Percentiles rank a stretch among this genome's conserved stretches.
Conservation (phyloP, 805 yeast genomes). For the Metschnikowia gelsemii region DNA sequence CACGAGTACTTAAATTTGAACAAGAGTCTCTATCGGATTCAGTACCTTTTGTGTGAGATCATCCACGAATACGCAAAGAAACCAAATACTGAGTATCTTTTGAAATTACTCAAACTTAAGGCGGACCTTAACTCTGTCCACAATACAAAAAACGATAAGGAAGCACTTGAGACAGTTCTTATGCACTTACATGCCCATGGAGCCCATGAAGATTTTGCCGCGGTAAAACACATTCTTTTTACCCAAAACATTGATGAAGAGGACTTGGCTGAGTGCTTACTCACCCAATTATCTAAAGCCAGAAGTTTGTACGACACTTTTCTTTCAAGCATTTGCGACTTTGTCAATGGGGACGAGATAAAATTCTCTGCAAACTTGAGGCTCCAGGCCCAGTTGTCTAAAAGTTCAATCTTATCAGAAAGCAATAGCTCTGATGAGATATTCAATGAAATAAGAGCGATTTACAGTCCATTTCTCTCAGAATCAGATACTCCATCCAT, state of each 20-base stretch:
- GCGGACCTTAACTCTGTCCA: conserved; percentile 24
- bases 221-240: conserved; percentile 17
- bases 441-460: not conserved
- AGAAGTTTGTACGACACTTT: not conserved
- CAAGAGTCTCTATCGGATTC: conserved; percentile 22
- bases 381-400: conserved; percentile 21
- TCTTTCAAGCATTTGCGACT: conserved; percentile 18
- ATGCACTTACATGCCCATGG: conserved; percentile 10
- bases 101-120: conserved; percentile 25
- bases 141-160: conserved; percentile 9
- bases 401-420: not conserved
- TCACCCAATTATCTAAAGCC: conserved; percentile 8
- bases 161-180: conserved; percentile 12
- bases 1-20: conserved; percentile 39
- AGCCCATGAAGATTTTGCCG: conserved; percentile 4
- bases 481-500: conserved; percentile 3
- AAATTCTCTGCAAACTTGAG: conserved; percentile 25
- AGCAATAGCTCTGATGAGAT: not conserved
- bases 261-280: conserved; percentile 21
- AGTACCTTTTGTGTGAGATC: not conserved
- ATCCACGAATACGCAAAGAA: conserved; percentile 3
- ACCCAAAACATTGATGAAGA: conserved; percentile 27
- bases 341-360: conserved; percentile 23
- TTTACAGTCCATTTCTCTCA: conserved; percentile 4
- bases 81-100: conserved; percentile 4